Base-by-base conservation (phyloP, 2,329 filamentous ascomycete species). In the Pseudogymnoascus sp. region DNA sequence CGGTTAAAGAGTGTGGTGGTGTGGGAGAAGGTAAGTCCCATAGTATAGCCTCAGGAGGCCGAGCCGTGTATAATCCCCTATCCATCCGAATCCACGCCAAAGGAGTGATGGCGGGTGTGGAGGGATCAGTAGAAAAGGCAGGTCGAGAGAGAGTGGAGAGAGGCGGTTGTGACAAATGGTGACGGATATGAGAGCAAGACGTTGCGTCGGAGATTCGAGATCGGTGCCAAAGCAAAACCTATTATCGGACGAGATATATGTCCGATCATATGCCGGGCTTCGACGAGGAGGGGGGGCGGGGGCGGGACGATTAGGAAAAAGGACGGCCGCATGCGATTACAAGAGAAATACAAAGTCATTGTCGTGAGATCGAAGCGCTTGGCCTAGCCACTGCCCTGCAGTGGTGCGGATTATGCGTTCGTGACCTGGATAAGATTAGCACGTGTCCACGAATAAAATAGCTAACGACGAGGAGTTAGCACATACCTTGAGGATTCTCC, bases 401-500 rank as follows among this genome's bases (percentile, higher is more conserved):
- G 28, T 59, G 28, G 12, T 59, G 53, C 5, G 28, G 53, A 59
- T 59, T 59, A 59, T 33, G 53, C 53, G 53, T 59, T 59, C 53
- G 53, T 59, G 53, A 59, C 53, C 53, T 59, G 25, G 11, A 28
- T 3, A 37, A 18, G 4, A 10, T 59, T 35, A 59, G 53, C 53
- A 18, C 28, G 28, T 33, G 16, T 59, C 25, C 28, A 33, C 2
- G 8, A 4, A 14, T 50, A 11, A 11, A 25, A 16, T 53, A 21
- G 18, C 28, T 35, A 38, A 16, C 3, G 21, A 21, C 21, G 66
- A 71, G 67, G 73, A 67, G 53, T 6, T 47, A 4, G 42, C 18
- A 78, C 84, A 68, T 83, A 96, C 93, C 86, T 95, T 90, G 73
- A 97, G 84, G 76, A 97, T 97, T 78, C 90, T 89, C 78, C 93